Evolutionary conservation across 2,329 filamentous ascomycete species (phyloP).

Genomic region (Gliomastix tumulicola): DNA sequence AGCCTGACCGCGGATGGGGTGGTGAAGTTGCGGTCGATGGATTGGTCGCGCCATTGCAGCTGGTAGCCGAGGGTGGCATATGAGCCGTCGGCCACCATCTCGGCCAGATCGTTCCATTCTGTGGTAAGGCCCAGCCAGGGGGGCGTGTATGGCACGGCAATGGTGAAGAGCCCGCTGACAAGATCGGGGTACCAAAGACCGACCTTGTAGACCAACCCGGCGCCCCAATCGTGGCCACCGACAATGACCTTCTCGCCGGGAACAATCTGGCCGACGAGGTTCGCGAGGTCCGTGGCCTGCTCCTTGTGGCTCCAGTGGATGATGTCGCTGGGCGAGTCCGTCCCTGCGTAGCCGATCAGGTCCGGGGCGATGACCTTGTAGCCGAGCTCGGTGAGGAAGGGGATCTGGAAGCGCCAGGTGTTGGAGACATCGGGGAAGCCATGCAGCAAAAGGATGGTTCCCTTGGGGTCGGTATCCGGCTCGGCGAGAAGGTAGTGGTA

Average conservation of each 20-base stretch:
- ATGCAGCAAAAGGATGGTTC: constrained; percentile 47
- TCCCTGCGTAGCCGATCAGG: constrained; percentile 74
- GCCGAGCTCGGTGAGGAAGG: constrained; percentile 58
- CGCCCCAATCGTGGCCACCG: constrained; percentile 83
- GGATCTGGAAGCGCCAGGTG: constrained; percentile 81
- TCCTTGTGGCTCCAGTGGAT: constrained; percentile 59
- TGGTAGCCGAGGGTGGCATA: constrained; percentile 71
- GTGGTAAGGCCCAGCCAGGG: constrained; percentile 28
- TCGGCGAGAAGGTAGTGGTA: constrained; percentile 54
- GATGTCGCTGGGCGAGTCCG: constrained; percentile 52
- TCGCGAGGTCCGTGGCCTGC: constrained; percentile 64
- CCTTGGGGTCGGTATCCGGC: constrained; percentile 25
- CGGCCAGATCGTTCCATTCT: constrained; percentile 42
- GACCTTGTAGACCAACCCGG: constrained; percentile 61
- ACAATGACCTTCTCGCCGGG: constrained; percentile 52
- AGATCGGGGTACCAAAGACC: constrained; percentile 62
- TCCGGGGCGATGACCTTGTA: constrained; percentile 73
- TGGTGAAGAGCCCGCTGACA: constrained; percentile 60
- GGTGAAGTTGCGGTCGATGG: constrained; percentile 45
- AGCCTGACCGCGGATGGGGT: constrained; percentile 51
- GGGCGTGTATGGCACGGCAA: constrained; percentile 64
- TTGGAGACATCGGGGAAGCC: constrained; percentile 72
- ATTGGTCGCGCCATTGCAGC: constrained; percentile 59
- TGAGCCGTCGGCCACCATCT: constrained; percentile 37
- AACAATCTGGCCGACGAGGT: constrained; percentile 47